Base-by-base conservation (phyloP, 2,329 filamentous ascomycete genomes). In the Fusarium setosum region DNA sequence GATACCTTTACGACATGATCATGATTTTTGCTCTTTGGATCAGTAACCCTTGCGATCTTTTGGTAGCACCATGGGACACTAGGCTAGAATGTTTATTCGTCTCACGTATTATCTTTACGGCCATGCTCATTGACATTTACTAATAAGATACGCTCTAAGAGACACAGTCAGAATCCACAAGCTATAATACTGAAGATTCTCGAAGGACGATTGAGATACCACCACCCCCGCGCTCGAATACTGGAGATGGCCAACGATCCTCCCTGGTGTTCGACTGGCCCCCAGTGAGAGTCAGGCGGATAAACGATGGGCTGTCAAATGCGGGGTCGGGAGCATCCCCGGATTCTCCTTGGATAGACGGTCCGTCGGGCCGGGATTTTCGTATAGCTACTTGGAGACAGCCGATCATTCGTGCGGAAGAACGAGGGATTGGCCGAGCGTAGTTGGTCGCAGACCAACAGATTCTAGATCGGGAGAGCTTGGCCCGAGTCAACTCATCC, bases 321-420 rank as follows among this genome's bases (percentile, higher is more conserved):
- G 48, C 23, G 31, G 59, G 31, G 17, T 10, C 47, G 6, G 21
- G 12, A 26, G 40, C 24, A 10, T 32, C 58, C 44, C 59, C 52
- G 31, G 21, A 32, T 53, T 53, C 7, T 6, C 15, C 44, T 9
- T 41, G 58, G 56, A 15, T 54, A 42, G 32, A 59, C 41, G 56
- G 59, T n/a, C 23, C 29, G 18, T 11, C 59, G 59, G 59, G 29
- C 59, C 59, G 59, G 10, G 5, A 7, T 11, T 32, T 17, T 17
- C 32, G 20, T n/a, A 15, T 4, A 18, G 15, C 6, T 17, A 12
- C 9, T n/a, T 35, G 5, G 5, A 17, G 15, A 26, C 21, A 4
- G 40, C 32, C 21, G 21, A 53, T 51, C 18, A 57, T 57, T 57
- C 31, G 54, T 18, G 55, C 55, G 47, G 8, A 53, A 53, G 41